phyloP scores from a whole-genome alignment of 2,329 filamentous ascomycete genomes.

The Phoma sp. region DNA sequence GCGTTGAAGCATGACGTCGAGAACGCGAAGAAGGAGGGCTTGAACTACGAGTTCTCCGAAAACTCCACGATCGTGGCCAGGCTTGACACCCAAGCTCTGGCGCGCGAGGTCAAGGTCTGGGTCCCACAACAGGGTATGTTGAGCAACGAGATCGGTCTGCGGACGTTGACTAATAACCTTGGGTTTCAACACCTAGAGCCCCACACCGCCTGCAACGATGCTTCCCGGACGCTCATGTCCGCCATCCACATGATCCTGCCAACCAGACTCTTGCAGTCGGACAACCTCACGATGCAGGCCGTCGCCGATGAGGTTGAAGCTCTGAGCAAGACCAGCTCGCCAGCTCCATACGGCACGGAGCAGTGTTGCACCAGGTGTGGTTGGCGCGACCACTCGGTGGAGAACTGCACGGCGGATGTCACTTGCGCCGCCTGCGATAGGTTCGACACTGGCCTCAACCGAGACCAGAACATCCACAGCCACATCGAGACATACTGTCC shows the following conservation, averaged over 20 bases:
- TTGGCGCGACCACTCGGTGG: conserved; percentile 15
- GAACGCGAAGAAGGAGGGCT: conserved; percentile 23
- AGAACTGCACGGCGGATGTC: conserved; percentile 5
- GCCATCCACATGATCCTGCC: conserved; percentile 28
- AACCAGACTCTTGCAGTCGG: not conserved
- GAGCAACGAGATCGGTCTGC: conserved; percentile 20
- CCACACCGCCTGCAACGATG: conserved; percentile 34
- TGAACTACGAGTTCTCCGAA: conserved; percentile 21
- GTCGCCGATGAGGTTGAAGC: conserved; percentile 15
- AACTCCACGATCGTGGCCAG: conserved; percentile 22
- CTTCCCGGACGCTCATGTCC: conserved; percentile 31
- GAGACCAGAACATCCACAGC: not conserved
- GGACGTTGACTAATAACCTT: conserved; percentile 12
- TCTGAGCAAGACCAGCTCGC: not conserved
- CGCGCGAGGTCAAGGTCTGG: conserved; percentile 16
- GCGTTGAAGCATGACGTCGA: conserved; percentile 28
- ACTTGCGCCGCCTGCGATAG: conserved; percentile 14
- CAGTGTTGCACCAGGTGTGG: conserved; percentile 23
- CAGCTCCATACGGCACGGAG: conserved; percentile 11
- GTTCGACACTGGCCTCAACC: conserved; percentile 1
- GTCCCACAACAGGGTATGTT: not conserved
- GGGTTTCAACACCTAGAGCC: conserved; percentile 22
- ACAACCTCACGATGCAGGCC: conserved; percentile 6
- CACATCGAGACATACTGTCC: conserved; percentile 15
- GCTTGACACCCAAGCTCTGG: conserved; percentile 36